Base-by-base conservation (phyloP, 345 rosid genomes). In the Citrus australasica region DNA sequence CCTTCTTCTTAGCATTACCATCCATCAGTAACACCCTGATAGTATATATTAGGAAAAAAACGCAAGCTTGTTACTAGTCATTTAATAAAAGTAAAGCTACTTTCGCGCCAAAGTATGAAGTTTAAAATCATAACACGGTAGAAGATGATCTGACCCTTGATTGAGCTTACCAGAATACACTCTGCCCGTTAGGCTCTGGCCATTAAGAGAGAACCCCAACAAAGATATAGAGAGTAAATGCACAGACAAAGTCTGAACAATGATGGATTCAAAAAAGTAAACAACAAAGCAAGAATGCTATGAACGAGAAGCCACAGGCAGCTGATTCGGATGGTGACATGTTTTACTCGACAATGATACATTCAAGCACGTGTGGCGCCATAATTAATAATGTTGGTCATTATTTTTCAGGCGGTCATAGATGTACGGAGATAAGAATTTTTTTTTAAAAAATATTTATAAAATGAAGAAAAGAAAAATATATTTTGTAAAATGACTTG, bases 21-120 rank as follows among this genome's bases (percentile, higher is more conserved):
- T 81, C 82, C 76, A 79, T 83, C 76, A 69, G 27, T 21, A 25
- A 78, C 25, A 46, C 77, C 83, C 77, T 55, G 68, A 63, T 3
- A 75, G 13, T 4, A 19, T 19, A 61, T 13, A 46, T 46, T 46
- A 42, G 2, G 9, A 27, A 74, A 62, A 53, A 63, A 7, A 40
- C 7, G 19, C 58, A 53, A 53, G 58, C 6, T 17, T 53, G 58
- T 53, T 17, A 53, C 22, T 3, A 11, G 51, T 46, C 51, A 46
- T 3, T 3, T 14, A 4, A 33, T 7, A 27, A 24, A 76, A 76
- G 48, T 22, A 35, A 22, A n/a, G 25, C 28, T 25, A 38, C 17
- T 37, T 76, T 67, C 28, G 73, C 67, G 73, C 79, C 73, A 67
- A 24, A 76, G 24, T 4, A 66, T 37, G 53, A 67, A 67, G 24